Evolutionary conservation across 495 filamentous ascomycete species (phyloP), one percentile per base, ranked within the genome.

Genomic region (Talaromyces adpressus): DNA sequence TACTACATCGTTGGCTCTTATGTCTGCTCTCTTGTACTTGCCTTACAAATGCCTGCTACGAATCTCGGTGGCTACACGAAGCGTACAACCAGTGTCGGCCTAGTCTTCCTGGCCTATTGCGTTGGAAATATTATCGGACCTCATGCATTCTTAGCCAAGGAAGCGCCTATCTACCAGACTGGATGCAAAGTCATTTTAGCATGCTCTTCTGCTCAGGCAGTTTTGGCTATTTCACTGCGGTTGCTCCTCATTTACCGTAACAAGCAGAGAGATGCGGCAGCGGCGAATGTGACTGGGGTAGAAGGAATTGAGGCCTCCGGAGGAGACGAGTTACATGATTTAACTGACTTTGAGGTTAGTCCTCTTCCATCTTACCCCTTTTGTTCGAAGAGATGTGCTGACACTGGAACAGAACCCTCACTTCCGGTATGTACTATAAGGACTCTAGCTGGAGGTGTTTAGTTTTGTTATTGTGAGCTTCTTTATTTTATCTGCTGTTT

Each of bases 1-100:
- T 77, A 77, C 59, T 79, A 77, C 58, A 75, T 79, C 49, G 63
- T 73, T 20, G 75, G 74, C 2, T 65, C 73, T 12, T 79, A 72
- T 59, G 75, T 77, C 18, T 75, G 71, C 57, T 73, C 73, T 6
- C 58, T 77, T 29, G 75, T 79, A 2, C 70, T 79, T 39, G 71
- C 74, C 0, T 63, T 77, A 12, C 75, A 77, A 36, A 73, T 79
- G 75, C 76, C 76, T 6, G 69, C 75, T 20, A 75, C 67, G 7
- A 79, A 79, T 62, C 65, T 75, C 1, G 73, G 71, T 56, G 75
- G 76, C 9, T 77, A 79, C 64, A 77, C 76, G 0, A 79, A 79
- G 62, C 74, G 74, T 51, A 68, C 69, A n/a, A 79, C 76, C 3
- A 67, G 69, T 59, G 71, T 72, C 20, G 75, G 73, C 1, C 54